Evolutionary conservation across 352 stramenopile genomes (phyloP), one percentile per base, ranked within the genome.

Genomic region (Blastocystis sp.): DNA sequence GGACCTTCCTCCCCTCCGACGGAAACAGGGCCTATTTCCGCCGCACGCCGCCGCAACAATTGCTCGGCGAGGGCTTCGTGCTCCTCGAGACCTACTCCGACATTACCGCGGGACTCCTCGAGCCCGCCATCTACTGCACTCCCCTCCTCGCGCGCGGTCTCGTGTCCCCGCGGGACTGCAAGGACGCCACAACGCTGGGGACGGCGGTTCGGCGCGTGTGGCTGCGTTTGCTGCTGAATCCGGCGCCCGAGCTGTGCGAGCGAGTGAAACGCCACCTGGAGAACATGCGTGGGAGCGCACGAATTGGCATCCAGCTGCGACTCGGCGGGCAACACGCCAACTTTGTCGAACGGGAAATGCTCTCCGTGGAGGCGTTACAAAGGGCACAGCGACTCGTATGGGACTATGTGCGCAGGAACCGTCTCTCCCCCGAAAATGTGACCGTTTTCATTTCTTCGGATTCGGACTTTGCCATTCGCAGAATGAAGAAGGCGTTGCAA

Each of bases 261-360:
- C 1, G 27, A 2, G 53, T 56, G 11, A 76, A 76, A 4, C 27
- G 16, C 11, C 38, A 76, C 14, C 11, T 76, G 18, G 0, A 1
- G 0, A 32, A n/a, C 24, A 29, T 76, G 64, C 36, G 32, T 8
- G 34, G 53, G n/a, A 24, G 42, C 16, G 53, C 64, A 14, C 18
- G 51, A n/a, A 76, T 76, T 14, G 64, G 64, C n/a, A 24, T 76
- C 0, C 64, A 76, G 64, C 36, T 76, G 0, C 64, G 64, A 51
- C 16, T 76, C 32, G 64, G 64, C 42, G 64, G 64, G 21, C 36
- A 76, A 51, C 34, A 11, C n/a, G 64, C 64, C 1, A 76, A 76
- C n/a, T 76, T 40, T 44, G 38, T 57, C 21, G 64, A 76, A 36
- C 9, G 32, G 42, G 1, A 57, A 44, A 76, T 76, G 64, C 27